Percentiles rank a stretch among this genome's conserved stretches.
phyloP scores from a whole-genome alignment of 2,329 filamentous ascomycete species.

The Chaetomium sp. region DNA sequence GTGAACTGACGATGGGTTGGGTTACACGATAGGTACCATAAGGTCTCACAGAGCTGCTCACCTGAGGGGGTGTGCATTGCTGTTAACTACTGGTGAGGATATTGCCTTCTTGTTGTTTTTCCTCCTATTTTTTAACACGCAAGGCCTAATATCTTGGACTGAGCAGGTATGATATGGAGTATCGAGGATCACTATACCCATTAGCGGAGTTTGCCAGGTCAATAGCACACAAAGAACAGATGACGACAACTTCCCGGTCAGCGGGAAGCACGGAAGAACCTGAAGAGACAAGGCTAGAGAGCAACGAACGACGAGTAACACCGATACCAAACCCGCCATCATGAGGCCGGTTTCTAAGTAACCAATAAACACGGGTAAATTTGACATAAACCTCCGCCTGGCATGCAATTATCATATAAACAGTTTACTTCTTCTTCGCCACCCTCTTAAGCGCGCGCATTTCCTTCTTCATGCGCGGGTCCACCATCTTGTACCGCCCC shows the following conservation, averaged over 20 bases:
- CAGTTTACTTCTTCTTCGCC: conserved; percentile 55
- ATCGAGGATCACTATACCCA: conserved; percentile 61
- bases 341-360: too few relatives aligned
- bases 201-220: conserved; percentile 49
- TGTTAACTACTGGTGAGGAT: conserved; percentile 69
- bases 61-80: conserved; percentile 68
- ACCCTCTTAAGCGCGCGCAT: conserved; percentile 76
- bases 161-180: conserved; percentile 74
- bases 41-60: conserved; percentile 65
- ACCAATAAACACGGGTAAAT: too few relatives aligned
- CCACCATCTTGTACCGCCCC: conserved; percentile 96
- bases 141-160: neutral
- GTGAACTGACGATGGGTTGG: too few relatives aligned
- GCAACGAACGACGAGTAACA: neutral
- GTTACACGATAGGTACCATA: conserved; percentile 57
- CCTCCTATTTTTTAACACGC: neutral
- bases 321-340: neutral
- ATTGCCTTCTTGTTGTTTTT: neutral
- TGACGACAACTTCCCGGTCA: neutral
- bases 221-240: conserved; percentile 13
- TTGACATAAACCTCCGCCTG: too few relatives aligned
- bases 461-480: conserved; percentile 94
- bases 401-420: too few relatives aligned
- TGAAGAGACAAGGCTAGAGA: neutral
- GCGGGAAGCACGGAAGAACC: neutral